Evolutionary conservation across 1,139 yeast genomes (phyloP), one percentile per base, ranked within the genome.

Genomic region (Tardiomyces depauwii): DNA sequence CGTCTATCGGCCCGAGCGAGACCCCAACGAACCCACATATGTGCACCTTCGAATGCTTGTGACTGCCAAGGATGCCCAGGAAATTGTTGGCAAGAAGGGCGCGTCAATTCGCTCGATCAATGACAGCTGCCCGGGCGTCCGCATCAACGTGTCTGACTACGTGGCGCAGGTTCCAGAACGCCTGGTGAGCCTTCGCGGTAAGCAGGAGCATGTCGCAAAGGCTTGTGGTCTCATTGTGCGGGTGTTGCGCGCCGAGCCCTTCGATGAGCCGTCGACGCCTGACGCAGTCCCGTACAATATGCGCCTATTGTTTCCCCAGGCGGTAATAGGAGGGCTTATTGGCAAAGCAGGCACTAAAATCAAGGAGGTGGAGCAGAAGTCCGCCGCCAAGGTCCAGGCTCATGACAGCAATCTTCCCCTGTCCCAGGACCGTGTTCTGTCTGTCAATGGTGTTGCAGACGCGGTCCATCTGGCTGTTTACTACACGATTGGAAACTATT

Each of bases 381-480:
- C 95, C 9, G 89, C 93, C 3, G 93, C 95, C 2, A 74, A 77
- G 51, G 71, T 88, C 49, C 77, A 76, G 53, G 94, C 95, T 1
- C 86, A 85, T 18, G 91, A 84, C 45, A 76, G 77, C 44, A 76
- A 82, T 18, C 69, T 88, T 53, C 88, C 95, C 1, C 75, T 75
- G 51, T 83, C 94, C 1, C 85, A 91, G 14, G 96, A 88, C 61
- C 73, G 95, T 49, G 71, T 84, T 5, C 66, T 88, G 46, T 73
- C 80, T 28, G 74, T 88, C 18, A 70, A 74, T 13, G 96, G 96
- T 3, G 93, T 83, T 11, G 88, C 89, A 2, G 94, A 84, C 64
- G 89, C 95, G 2, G 77, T 88, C 44, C 94, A 85, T 58, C 83
- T 85, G 54, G 96, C 96, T 7, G 71, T 82, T 1, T 84, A 80